Base-by-base conservation (phyloP, 140 eudicot genomes). In the Eryngium alpinum region DNA sequence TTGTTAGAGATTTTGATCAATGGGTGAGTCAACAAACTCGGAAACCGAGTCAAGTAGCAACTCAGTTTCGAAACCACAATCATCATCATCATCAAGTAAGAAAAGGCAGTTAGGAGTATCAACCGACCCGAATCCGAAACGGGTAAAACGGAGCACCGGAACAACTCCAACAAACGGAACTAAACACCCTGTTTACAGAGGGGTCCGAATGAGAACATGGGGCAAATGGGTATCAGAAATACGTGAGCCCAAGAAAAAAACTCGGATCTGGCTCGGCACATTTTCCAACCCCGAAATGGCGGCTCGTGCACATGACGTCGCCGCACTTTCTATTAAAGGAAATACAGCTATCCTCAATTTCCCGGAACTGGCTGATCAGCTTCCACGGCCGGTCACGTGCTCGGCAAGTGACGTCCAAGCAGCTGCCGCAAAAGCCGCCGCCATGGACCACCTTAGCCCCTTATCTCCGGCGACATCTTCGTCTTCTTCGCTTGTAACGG, bases 191-290 rank as follows among this genome's bases (percentile, higher is more conserved):
- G 84, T 87, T 24, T 89, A 89, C 38, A 79, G 91, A 80, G 93
- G 93, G 1, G 93, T 89, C 75, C 85, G 93, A 53, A 89, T 75
- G 89, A 73, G 92, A 38, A 85, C 85, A 29, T 89, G 92, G 92
- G 92, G 92, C 27, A 89, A 89, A 83, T 89, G 93, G 93, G 93
- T 89, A 59, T 89, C 93, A 59, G 93, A 89, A 67, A 89, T 89
- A 83, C 88, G 92, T 31, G 87, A 89, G 71, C 92, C 92, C 74
- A 86, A 80, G 88, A 89, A 89, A 12, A 89, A 89, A 32, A 83
- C 93, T 43, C 91, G 93, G 84, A 89, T 89, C 87, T 89, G 93
- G 93, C 86, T 89, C 0, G 93, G 93, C 25, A 89, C 93, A 7
- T 89, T 87, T 77, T 34, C 93, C 6, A 86, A 79, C 82, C 90